These are phyloP conservation scores for Hippophae rhamnoides DNA, from an alignment of 306 rosid genomes.

Conservation along the genomic window DNA sequence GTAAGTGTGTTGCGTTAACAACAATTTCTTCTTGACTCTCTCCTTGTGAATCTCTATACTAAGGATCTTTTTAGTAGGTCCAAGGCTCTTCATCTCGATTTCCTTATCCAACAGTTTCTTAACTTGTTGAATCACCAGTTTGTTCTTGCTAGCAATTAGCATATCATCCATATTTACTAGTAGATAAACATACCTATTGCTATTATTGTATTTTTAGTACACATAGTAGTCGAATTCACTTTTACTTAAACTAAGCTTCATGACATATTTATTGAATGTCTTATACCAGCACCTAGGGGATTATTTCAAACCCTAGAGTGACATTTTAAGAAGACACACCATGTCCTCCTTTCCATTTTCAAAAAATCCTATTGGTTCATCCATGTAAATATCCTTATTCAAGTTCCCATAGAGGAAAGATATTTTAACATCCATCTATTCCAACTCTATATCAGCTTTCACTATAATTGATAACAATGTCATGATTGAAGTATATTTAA, in stretches of 20 bases:
- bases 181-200: not conserved
- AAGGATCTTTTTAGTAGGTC: not conserved
- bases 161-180: not conserved
- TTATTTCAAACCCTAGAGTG: not conserved
- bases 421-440: too few species aligned
- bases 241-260: not conserved
- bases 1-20: not conserved
- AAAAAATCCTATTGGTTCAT: not conserved
- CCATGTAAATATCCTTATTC: too few species aligned
- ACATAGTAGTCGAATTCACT: not conserved
- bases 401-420: too few species aligned
- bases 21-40: not conserved
- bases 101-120: not conserved
- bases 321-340: not conserved
- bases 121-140: not conserved
- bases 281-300: not conserved
- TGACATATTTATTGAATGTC: not conserved
- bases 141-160: not conserved
- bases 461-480: too few species aligned
- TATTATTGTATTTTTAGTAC: not conserved
- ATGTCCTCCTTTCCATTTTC: not conserved
- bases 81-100: conserved; percentile 1
- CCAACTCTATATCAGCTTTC: too few species aligned
- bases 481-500: too few species aligned
- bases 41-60: not conserved